phyloP scores from a whole-genome alignment of 805 yeast genomes.

The Kodamaea kakaduensis region DNA sequence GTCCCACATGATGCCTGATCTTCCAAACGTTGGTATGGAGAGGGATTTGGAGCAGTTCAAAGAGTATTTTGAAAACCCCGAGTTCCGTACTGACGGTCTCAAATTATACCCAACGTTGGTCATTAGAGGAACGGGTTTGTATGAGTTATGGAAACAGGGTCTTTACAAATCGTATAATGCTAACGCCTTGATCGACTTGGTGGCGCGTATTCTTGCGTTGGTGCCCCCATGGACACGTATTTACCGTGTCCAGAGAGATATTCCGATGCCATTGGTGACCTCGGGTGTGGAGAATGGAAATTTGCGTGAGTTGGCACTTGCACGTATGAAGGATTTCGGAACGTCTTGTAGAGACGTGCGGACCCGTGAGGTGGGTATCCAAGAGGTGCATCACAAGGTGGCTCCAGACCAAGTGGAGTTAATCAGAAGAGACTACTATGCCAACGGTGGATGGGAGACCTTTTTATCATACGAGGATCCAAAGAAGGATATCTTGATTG shows the following conservation, averaged over 20 bases:
- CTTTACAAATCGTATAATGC: slow-evolving; percentile 92
- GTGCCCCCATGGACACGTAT: slow-evolving; percentile 99
- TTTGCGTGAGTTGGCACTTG: slow-evolving; percentile 88
- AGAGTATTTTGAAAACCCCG: slow-evolving; percentile 96
- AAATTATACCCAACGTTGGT: slow-evolving; percentile 95
- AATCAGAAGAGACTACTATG: slow-evolving; percentile 91
- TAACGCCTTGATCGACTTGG: slow-evolving; percentile 87
- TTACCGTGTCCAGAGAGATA: slow-evolving; percentile 96
- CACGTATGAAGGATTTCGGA: slow-evolving; percentile 98
- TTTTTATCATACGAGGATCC: slow-evolving; percentile 96
- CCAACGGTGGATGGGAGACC: slow-evolving; percentile 99
- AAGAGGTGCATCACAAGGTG: slow-evolving; percentile 95
- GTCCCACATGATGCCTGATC: slow-evolving; percentile 99
- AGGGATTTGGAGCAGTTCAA: slow-evolving; percentile 93
- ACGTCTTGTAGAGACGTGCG: slow-evolving; percentile 94
- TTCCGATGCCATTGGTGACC: slow-evolving; percentile 97
- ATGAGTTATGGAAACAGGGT: slow-evolving; percentile 97
- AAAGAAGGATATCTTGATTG: slow-evolving; percentile 90
- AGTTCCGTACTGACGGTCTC: slow-evolving; percentile 93
- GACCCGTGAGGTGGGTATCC: slow-evolving; percentile 97
- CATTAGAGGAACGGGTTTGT: slow-evolving; percentile 94
- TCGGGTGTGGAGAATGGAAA: slow-evolving; percentile 98
- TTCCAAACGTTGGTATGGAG: slow-evolving; percentile 98
- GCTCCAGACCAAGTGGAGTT: slow-evolving; percentile 96
- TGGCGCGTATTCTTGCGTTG: slow-evolving; percentile 90